Conservation (phyloP, 2,329 filamentous ascomycete species). For the Alternaria alternata region DNA sequence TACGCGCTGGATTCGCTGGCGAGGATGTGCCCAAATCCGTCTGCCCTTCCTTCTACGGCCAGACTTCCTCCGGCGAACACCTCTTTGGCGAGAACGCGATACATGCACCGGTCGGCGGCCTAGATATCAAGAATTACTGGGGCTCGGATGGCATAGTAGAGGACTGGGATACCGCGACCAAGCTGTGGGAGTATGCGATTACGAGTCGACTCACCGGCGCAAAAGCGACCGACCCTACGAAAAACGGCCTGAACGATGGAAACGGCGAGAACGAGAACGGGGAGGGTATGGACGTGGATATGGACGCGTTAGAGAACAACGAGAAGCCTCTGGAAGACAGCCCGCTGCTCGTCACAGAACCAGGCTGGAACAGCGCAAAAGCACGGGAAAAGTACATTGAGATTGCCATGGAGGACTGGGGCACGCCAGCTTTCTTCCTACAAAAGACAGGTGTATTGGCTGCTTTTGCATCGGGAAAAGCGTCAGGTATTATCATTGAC, state of each 20-base stretch:
- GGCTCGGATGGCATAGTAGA: slow-evolving; percentile 87
- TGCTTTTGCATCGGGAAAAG: slow-evolving; percentile 91
- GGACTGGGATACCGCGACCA: slow-evolving; percentile 92
- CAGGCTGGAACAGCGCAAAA: slow-evolving; percentile 89
- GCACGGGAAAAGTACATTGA: slow-evolving; percentile 93
- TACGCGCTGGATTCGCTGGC: slow-evolving; percentile 94
- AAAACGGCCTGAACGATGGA: slow-evolving; percentile 81
- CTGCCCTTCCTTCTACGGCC: slow-evolving; percentile 87
- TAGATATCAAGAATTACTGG: slow-evolving; percentile 94
- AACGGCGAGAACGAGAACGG: slow-evolving; percentile 71
- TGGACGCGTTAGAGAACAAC: slow-evolving; percentile 68
- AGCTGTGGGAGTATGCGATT: slow-evolving; percentile 92
- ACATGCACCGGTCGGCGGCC: slow-evolving; percentile 74
- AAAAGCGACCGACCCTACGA: slow-evolving; percentile 72
- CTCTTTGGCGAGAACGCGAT: slow-evolving; percentile 93
- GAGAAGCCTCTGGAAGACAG: slow-evolving; percentile 85
- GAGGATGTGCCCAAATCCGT: slow-evolving; percentile 97
- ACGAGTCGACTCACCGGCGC: slow-evolving; percentile 85
- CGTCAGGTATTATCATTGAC: slow-evolving; percentile 90
- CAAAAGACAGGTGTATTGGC: slow-evolving; percentile 88
- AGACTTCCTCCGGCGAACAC: slow-evolving; percentile 59
- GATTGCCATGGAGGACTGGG: slow-evolving; percentile 97
- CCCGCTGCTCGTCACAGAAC: slow-evolving; percentile 91
- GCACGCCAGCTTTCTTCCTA: slow-evolving; percentile 92
- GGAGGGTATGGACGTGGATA: slow-evolving; percentile 62